Percentiles rank a stretch among this genome's conserved stretches.
These are phyloP conservation scores for Neoconidiobolus thromboides DNA, from an alignment of 371 early-diverging fungal species.

Conservation along the genomic window DNA sequence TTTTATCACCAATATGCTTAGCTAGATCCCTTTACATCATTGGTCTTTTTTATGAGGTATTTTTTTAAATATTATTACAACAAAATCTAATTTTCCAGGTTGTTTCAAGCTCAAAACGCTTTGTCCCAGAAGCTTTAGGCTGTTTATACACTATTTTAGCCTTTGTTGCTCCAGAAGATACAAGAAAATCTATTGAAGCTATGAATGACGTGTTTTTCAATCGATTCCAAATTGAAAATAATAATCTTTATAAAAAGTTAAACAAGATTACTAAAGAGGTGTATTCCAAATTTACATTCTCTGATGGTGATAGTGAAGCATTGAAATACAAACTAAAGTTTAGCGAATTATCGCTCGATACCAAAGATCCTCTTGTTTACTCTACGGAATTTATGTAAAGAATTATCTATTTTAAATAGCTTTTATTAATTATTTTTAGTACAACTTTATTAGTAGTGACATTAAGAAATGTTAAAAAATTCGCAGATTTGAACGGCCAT, in stretches of 20 bases:
- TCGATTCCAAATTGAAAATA: not conserved
- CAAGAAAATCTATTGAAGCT: constrained; percentile 12
- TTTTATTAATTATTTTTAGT: not conserved
- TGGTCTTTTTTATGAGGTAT: constrained; percentile 1
- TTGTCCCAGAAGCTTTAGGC: constrained; percentile 63
- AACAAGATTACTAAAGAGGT: not conserved
- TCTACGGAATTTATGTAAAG: not conserved
- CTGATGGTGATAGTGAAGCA: not conserved
- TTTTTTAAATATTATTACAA: not conserved
- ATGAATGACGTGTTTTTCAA: constrained; percentile 25
- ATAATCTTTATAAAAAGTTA: not conserved
- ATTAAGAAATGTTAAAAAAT: not conserved
- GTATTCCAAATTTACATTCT: too few relatives aligned
- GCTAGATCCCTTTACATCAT: not conserved
- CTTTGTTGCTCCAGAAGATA: constrained; percentile 24
- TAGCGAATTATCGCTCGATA: not conserved
- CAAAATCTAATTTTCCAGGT: constrained; percentile 5
- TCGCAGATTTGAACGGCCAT: not conserved
- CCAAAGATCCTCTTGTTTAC: not conserved
- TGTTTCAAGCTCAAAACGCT: constrained; percentile 65
- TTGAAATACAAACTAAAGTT: not conserved
- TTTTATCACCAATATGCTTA: not conserved
- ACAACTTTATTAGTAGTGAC: not conserved
- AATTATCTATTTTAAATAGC: not conserved
- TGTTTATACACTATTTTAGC: constrained; percentile 33